Base-by-base conservation (phyloP, 495 filamentous ascomycete genomes). In the Tuber calosporum region DNA sequence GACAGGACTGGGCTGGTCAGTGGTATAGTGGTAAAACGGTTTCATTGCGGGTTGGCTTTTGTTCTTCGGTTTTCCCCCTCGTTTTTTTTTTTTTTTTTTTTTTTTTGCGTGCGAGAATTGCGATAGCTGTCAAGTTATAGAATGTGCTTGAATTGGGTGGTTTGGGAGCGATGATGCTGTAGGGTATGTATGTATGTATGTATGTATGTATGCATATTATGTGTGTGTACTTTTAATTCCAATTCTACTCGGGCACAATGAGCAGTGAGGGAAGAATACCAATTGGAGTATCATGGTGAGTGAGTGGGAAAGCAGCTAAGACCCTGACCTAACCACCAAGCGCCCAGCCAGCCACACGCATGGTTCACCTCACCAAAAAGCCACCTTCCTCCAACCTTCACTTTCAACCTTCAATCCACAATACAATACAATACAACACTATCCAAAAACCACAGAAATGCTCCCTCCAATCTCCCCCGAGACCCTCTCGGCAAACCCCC, bases 401-500 rank as follows among this genome's bases (percentile, higher is more conserved):
- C 3, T 17, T 9, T 30, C 53, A 30, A 34, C 53, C 53, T 62
- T 34, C 53, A 62, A 30, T 17, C 34, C 53, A 19, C 26, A n/a
- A 62, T 26, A 34, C 26, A 34, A 34, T 26, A 69, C 40, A 34
- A 26, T 41, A 74, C 26, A 34, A 34, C 53, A 69, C 40, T n/a
- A 26, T 41, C 70, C 68, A 40, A 26, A 53, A 41, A 41, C 37
- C 48, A 40, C 42, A 73, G 71, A 58, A 72, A 81, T 81, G 80
- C 73, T 81, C 34, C 79, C 79, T 37, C 77, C 77, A 53, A 68
- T 81, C 36, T 58, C 79, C 20, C 67, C 67, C 19, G 77, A 77
- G 7, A 45, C 74, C 45, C 73, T 81, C 11, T 68, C 45, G 20
- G 30, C 72, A 43, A 81, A 81, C 58, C 79, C 80, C 20, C 58